These are phyloP conservation scores for Lepidium aucheri DNA, from an alignment of 345 rosid species.

Conservation along the genomic window DNA sequence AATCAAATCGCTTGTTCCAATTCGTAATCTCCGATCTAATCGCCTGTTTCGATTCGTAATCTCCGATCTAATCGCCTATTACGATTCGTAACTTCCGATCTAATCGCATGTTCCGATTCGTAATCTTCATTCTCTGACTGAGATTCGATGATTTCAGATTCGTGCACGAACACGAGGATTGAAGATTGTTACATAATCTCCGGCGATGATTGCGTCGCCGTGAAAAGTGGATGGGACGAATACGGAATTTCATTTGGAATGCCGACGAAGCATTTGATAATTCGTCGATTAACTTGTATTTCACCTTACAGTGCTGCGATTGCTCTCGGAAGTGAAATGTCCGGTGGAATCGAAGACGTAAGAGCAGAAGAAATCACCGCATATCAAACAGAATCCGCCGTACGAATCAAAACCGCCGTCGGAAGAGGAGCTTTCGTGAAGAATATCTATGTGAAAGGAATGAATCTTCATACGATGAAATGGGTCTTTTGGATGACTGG, in stretches of 20 bases:
- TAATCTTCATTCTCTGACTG: not conserved
- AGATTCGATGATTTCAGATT: slow-evolving; percentile 41
- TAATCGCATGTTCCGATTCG: not conserved
- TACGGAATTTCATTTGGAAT: slow-evolving; percentile 43
- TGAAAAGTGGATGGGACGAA: slow-evolving; percentile 69
- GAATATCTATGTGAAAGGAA: slow-evolving; percentile 39
- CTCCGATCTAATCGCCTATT: too few species aligned
- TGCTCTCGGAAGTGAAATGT: slow-evolving; percentile 77
- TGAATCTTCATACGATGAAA: slow-evolving; percentile 49
- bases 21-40: too few species aligned
- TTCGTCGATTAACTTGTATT: slow-evolving; percentile 52
- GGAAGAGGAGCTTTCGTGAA: slow-evolving; percentile 61
- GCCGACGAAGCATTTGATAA: slow-evolving; percentile 40
- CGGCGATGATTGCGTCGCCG: slow-evolving; percentile 92
- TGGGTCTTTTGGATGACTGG: slow-evolving; percentile 79
- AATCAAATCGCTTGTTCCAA: too few species aligned
- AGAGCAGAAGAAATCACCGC: slow-evolving; percentile 44
- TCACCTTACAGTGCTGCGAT: slow-evolving; percentile 63
- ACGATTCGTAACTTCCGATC: too few species aligned
- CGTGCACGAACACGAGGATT: slow-evolving; percentile 77
- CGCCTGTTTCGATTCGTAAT: not conserved
- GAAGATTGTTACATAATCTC: slow-evolving; percentile 87
- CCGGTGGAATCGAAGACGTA: slow-evolving; percentile 58
- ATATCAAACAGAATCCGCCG: slow-evolving; percentile 42
- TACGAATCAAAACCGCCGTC: slow-evolving; percentile 49